These are phyloP conservation scores for Sporothrix globosa DNA, from an alignment of 2,329 filamentous ascomycete species.

Conservation along the genomic window DNA sequence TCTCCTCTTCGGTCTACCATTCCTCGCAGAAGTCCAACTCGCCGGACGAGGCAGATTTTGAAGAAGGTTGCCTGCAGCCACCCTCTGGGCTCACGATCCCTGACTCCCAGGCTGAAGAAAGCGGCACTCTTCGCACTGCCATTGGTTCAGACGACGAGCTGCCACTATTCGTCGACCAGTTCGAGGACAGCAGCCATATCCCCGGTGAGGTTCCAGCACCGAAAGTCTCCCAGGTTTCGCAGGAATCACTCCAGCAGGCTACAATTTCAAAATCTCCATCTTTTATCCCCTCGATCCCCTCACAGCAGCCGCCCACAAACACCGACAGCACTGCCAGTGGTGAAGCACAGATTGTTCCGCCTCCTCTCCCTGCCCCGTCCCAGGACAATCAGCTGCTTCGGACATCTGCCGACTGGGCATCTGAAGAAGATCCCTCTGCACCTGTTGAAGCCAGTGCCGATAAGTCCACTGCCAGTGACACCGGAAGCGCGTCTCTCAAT, in stretches of 20 bases:
- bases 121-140: neutral
- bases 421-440: slow-evolving; percentile 8
- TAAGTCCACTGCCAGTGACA: neutral
- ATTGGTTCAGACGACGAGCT: neutral
- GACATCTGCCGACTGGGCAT: slow-evolving; percentile 28
- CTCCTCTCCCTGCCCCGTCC: neutral
- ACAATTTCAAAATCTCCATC: neutral
- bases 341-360: slow-evolving; percentile 17
- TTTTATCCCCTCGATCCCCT: neutral
- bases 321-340: slow-evolving; percentile 10
- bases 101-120: slow-evolving; percentile 31
- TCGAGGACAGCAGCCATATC: neutral
- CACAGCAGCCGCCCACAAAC: neutral
- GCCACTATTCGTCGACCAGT: neutral
- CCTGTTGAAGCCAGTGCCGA: neutral
- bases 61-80: neutral
- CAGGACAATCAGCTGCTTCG: slow-evolving; percentile 20
- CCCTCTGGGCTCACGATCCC: slow-evolving; percentile 30
- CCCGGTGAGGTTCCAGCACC: neutral
- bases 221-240: neutral
- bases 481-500: slow-evolving; percentile 3
- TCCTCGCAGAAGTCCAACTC: slow-evolving; percentile 3
- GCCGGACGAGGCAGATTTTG: neutral
- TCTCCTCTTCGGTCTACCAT: neutral
- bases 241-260: neutral